Evolutionary conservation across 257 asterid species (phyloP).

Genomic region (Coffea canephora): DNA sequence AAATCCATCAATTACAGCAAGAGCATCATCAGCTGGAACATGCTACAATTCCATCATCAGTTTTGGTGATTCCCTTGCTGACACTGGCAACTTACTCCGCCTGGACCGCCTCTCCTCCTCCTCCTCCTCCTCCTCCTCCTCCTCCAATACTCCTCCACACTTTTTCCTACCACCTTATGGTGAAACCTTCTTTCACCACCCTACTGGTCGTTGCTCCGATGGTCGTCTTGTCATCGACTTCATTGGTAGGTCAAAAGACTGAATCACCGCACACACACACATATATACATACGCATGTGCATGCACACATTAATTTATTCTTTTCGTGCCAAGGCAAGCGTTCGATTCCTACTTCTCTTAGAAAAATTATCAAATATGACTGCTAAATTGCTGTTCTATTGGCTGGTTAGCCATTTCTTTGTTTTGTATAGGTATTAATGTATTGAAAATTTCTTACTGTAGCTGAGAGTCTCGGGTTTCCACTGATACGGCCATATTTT

Average conservation of each 20-base stretch:
- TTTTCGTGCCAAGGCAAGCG: not conserved
- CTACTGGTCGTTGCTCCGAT: slow-evolving; percentile 21
- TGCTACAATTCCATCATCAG: slow-evolving; percentile 28
- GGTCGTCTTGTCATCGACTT: slow-evolving; percentile 20
- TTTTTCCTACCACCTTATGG: slow-evolving; percentile 12
- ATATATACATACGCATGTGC: too few relatives aligned
- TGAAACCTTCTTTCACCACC: slow-evolving; percentile 22
- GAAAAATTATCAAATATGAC: too few relatives aligned
- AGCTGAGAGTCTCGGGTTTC: slow-evolving; percentile 21
- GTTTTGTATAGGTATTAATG: too few relatives aligned
- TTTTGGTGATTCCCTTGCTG: slow-evolving; percentile 34
- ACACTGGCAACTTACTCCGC: slow-evolving; percentile 29
- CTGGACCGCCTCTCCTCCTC: not conserved
- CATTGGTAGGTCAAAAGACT: not conserved
- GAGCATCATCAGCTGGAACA: not conserved
- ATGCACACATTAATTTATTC: not conserved
- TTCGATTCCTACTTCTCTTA: not conserved
- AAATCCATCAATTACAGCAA: not conserved
- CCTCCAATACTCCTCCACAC: not conserved
- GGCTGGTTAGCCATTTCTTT: not conserved
- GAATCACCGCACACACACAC: too few relatives aligned
- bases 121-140: not conserved
- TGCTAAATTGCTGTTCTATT: not conserved
- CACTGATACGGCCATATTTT: slow-evolving; percentile 21
- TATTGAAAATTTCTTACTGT: not conserved